phyloP scores from a whole-genome alignment of 805 yeast genomes.

The Scheffersomyces spartinae region DNA sequence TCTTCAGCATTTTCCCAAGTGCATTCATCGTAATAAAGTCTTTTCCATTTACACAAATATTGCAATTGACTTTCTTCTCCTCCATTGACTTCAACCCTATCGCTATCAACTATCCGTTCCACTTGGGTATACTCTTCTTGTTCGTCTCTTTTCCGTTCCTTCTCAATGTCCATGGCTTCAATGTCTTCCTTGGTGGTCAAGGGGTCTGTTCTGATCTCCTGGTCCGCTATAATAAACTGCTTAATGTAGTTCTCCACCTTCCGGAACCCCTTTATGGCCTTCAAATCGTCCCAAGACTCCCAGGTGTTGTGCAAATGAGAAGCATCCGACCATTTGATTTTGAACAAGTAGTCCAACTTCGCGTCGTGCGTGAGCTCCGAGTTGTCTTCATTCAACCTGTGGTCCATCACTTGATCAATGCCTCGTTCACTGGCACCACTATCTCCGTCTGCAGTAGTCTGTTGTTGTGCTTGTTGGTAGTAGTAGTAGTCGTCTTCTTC shows the following conservation, averaged over 20 bases:
- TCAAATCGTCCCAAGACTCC: constrained; percentile 56
- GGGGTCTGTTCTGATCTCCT: constrained; percentile 69
- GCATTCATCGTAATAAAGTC: constrained; percentile 88
- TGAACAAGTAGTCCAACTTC: constrained; percentile 44
- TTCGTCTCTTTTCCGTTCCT: constrained; percentile 75
- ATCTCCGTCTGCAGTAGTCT: constrained; percentile 8
- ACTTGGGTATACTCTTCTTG: constrained; percentile 74
- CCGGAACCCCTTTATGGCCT: constrained; percentile 60
- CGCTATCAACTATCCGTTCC: constrained; percentile 82
- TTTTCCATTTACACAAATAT: constrained; percentile 87
- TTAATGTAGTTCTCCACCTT: constrained; percentile 84
- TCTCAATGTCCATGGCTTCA: constrained; percentile 87
- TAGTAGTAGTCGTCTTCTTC: constrained; percentile 24
- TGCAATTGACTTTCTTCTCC: constrained; percentile 61
- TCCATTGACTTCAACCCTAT: constrained; percentile 53
- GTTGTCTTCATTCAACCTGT: constrained; percentile 19
- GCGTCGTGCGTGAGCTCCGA: constrained; percentile 31
- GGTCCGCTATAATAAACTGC: constrained; percentile 61
- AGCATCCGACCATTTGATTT: constrained; percentile 76
- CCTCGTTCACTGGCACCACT: constrained; percentile 22
- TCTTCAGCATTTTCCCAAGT: constrained; percentile 93
- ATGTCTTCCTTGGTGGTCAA: constrained; percentile 80
- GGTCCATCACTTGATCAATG: constrained; percentile 31
- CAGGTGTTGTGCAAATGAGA: constrained; percentile 94
- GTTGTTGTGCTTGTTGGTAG: constrained; percentile 14